Base-by-base conservation (phyloP, 2,329 filamentous ascomycete species). In the Colletotrichum lindemuthianum region DNA sequence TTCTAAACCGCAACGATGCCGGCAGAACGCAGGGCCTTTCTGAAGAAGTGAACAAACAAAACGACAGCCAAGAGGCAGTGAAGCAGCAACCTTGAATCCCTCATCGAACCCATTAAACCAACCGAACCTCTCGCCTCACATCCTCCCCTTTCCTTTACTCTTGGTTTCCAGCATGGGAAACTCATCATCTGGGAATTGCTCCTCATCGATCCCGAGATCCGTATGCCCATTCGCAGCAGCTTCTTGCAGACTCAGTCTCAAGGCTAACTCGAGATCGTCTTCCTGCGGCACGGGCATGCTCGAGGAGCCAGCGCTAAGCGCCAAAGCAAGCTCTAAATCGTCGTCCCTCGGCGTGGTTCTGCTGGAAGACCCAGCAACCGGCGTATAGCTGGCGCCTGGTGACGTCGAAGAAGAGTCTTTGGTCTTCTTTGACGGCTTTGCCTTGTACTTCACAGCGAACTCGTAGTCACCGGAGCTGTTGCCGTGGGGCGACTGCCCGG, bases 301-400 rank as follows among this genome's bases (percentile, higher is more conserved):
- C 86, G 45, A 85, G 82, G 68, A 89, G 77, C 58, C 52, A 34
- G 52, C 51, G 69, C 88, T 90, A 11, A 90, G 76, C 65, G 82
- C 81, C 52, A 90, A 73, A 2, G 88, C 88, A 40, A 88, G 77
- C 57, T 88, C 85, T 50, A 90, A 68, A 68, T 90, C 88, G 54
- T 86, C 85, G 49, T 88, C 86, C 11, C 75, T 74, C 0, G 60
- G 64, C 2, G 58, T 63, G 12, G 47, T 45, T 39, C 49, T 63
- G 48, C 58, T 67, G 13, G 60, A 66, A n/a, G 67, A 61, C 2
- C 47, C 53, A 2, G 48, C 43, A 67, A 47, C 70, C 10, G 75
- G 70, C 2, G 75, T 73, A 61, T 79, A 74, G 61, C 76, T 78
- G 7, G 74, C 72, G 8, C 78, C 76, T 4, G 77, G 76, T 6